Evolutionary conservation across 2,329 filamentous ascomycete species (phyloP), one percentile per base, ranked within the genome.

Genomic region (Exophiala sideris): DNA sequence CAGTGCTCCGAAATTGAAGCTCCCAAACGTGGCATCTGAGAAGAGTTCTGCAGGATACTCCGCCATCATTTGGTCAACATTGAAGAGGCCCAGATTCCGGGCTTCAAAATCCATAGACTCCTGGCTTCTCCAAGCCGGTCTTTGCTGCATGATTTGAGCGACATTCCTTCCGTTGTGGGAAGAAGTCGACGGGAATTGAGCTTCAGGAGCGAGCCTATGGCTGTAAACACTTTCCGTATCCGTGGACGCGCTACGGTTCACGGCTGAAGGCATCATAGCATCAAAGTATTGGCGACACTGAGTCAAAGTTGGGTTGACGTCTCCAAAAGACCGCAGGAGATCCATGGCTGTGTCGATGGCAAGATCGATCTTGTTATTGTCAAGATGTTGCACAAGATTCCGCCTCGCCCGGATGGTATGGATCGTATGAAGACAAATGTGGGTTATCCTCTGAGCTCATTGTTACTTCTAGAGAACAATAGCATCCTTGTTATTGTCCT

Each of bases 1-100:
- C 32, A 48, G 40, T 32, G 46, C 46, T 10, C 46, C 46, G 24
- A 48, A 48, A 21, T 48, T 48, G 46, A 48, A 48, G 34, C n/a
- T 41, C 4, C 46, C 46, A 21, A 48, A 48, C 8, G 46, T 41
- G 10, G 34, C 11, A 21, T 48, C 36, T 1, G 46, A 11, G 16
- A 48, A 48, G 7, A 48, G 46, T 32, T 48, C 46, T 11, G 33
- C 46, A 14, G 32, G 14, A 40, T 38, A 48, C 11, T 48, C 46
- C 24, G 46, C 12, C 46, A 48, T 48, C 5, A 34, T 40, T 33
- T 48, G 33, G 18, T 48, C 46, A 2, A 24, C 18, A 21, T 38
- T 24, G 11, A 39, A 41, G 10, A 41, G 34, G 20, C 11, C 11
- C 2, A 38, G 5, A 12, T 40, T 18, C 6, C 18, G 46, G 34